phyloP scores from a whole-genome alignment of 2,329 filamentous ascomycete genomes.

The Zasmidium cellare region DNA sequence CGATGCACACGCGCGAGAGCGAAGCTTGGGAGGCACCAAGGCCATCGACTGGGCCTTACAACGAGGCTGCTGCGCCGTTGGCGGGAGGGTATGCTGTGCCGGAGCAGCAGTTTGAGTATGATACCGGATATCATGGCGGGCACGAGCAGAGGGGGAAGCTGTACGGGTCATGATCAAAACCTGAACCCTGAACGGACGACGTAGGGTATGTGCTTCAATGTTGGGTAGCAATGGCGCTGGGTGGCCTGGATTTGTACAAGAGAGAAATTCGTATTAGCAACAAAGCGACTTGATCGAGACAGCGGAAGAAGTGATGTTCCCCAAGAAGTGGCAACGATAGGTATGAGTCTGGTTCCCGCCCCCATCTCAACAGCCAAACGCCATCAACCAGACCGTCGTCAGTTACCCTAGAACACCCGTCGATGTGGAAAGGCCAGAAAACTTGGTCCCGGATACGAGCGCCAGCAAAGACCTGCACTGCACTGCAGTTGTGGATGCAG shows the following conservation, averaged over 20 bases:
- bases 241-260: background rate
- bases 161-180: background rate
- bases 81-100: slow-evolving; percentile 42
- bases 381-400: background rate
- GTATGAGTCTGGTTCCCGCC: background rate
- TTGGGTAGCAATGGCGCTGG: background rate
- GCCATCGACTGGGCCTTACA: slow-evolving; percentile 29
- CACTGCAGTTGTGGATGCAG: background rate
- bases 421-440: background rate
- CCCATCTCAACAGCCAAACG: background rate
- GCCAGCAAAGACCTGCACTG: background rate
- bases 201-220: background rate
- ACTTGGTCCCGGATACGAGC: background rate
- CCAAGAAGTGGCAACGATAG: no score
- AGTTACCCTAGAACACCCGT: background rate
- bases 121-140: slow-evolving; percentile 43
- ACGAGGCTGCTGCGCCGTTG: slow-evolving; percentile 24
- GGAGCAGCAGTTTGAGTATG: slow-evolving; percentile 45
- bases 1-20: slow-evolving; percentile 25
- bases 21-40: slow-evolving; percentile 35
- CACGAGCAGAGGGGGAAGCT: background rate
- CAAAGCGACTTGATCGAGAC: background rate
- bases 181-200: background rate
- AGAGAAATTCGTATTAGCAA: background rate
- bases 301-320: no score